Evolutionary conservation across 176 grass and related monocot species (phyloP), one percentile per base, ranked within the genome.

Genomic region (Oryza meyeriana): DNA sequence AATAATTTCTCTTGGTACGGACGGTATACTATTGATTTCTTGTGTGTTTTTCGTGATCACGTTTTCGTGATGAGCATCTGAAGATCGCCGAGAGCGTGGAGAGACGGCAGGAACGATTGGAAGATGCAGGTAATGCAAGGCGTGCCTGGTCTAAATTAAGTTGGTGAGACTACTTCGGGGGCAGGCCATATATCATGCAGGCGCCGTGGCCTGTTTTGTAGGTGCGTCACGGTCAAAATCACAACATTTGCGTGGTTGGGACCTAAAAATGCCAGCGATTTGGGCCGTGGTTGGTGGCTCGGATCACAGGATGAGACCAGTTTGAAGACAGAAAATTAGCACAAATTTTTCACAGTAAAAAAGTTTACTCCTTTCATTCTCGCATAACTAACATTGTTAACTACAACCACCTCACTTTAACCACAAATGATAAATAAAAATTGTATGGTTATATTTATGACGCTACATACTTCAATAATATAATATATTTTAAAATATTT

Each of bases 161-260:
- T 25, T 34, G 69, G 69, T 29, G 75, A 66, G 58, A 73, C 63
- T 10, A 4, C 24, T 71, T 26, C 7, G 30, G 64, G 69, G 58
- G 62, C 17, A 10, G 18, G 52, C 55, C 20, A 2, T 25, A 2
- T 25, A 25, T 52, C 83, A 85, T 35, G 88, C 88, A 10, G 58
- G 16, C 63, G 42, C 35, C 78, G 59, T 82, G 83, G 55, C 55
- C 55, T 58, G 22, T 8, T 17, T 58, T 17, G 18, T 24, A 58
- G 73, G 83, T 42, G 58, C 28, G 32, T 29, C 58, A 35, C 10
- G 83, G 83, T 89, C 88, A 89, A 85, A 42, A 6, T 47, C 83
- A 89, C 78, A 64, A 17, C 65, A 85, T 85, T 89, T 78, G 72
- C 58, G 83, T 55, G 50, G 50, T 64, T 75, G 47, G 31, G n/a